phyloP scores from a whole-genome alignment of 805 yeast species.

The Starmerella kuoi region DNA sequence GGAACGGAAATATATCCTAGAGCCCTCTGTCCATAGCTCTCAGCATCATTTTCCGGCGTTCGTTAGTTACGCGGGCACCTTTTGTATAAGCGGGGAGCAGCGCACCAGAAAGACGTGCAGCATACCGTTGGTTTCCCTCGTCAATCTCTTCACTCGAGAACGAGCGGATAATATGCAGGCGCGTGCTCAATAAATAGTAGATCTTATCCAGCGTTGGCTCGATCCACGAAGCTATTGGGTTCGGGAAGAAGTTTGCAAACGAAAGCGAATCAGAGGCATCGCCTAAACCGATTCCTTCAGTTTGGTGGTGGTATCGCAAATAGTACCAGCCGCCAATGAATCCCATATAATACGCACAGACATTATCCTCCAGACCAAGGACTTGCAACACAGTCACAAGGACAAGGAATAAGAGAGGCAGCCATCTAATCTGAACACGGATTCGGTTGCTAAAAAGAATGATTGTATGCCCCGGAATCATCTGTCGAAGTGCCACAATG shows the following conservation, averaged over 20 bases:
- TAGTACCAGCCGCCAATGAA: constrained; percentile 65
- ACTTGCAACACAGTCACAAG: constrained; percentile 24
- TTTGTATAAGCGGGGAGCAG: constrained; percentile 16
- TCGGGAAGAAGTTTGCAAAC: constrained; percentile 75
- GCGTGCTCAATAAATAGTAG: constrained; percentile 29
- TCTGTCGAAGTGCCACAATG: constrained; percentile 51
- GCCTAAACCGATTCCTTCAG: constrained; percentile 45
- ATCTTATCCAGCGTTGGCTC: constrained; percentile 38
- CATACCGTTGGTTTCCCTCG: constrained; percentile 21
- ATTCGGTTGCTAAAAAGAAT: constrained; percentile 36
- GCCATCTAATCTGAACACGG: constrained; percentile 34
- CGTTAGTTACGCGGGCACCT: constrained; percentile 20
- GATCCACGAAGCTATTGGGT: constrained; percentile 39
- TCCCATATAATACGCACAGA: constrained; percentile 28
- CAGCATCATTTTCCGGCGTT: constrained; percentile 22
- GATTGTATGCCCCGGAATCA: constrained; percentile 50
- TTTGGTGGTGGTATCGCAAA: constrained; percentile 59
- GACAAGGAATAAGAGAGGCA: constrained; percentile 32
- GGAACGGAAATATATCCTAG: not conserved
- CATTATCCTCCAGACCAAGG: constrained; percentile 21
- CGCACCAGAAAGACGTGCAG: constrained; percentile 21
- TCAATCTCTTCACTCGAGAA: constrained; percentile 21
- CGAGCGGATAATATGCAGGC: constrained; percentile 5
- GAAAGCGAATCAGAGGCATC: constrained; percentile 87
- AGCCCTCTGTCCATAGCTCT: constrained; percentile 12